phyloP scores from a whole-genome alignment of 129 eudicot species.

The Escallonia rubra region DNA sequence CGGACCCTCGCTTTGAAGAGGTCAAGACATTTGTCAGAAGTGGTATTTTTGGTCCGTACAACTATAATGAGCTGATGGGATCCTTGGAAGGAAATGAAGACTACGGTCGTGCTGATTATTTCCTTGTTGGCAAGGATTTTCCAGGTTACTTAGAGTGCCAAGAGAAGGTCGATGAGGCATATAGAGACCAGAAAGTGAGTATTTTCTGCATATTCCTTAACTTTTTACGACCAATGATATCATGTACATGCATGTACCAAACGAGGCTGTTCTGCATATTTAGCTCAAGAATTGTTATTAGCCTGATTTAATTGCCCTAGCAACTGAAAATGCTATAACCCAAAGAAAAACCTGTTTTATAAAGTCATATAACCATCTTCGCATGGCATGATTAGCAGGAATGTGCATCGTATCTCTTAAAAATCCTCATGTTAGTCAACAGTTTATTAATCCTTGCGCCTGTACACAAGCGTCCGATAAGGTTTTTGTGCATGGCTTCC shows the following conservation, averaged over 20 bases:
- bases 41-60: constrained; percentile 55
- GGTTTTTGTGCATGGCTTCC: no score
- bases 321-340: no score
- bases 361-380: no score
- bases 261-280: no score
- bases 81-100: constrained; percentile 77
- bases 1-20: constrained; percentile 63
- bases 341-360: neutral
- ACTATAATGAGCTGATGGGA: constrained; percentile 62
- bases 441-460: no score
- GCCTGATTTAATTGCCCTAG: neutral
- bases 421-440: no score
- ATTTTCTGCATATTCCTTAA: neutral
- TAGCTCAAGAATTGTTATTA: no score
- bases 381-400: no score
- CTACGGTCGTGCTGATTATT: constrained; percentile 72
- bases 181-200: constrained; percentile 56
- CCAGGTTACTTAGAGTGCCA: constrained; percentile 71
- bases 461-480: no score
- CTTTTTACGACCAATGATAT: neutral
- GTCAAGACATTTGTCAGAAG: constrained; percentile 57
- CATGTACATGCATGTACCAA: neutral
- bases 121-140: constrained; percentile 72
- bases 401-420: no score
- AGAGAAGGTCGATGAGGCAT: constrained; percentile 58